These are phyloP conservation scores for Penicillium bialowiezense DNA, from an alignment of 495 filamentous ascomycete species.

Conservation along the genomic window DNA sequence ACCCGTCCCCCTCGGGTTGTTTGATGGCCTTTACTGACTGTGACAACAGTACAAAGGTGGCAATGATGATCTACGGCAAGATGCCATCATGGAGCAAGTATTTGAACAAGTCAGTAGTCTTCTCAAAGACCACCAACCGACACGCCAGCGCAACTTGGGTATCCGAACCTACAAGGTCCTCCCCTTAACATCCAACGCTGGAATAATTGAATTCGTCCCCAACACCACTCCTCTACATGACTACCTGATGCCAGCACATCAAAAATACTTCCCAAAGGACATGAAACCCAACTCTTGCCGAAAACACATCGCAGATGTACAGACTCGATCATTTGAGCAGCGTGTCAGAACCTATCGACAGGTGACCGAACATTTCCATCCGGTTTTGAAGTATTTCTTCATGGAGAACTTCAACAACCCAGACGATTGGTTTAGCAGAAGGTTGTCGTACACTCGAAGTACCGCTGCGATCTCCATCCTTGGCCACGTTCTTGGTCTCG, in stretches of 20 bases:
- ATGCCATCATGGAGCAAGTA: constrained; percentile 99
- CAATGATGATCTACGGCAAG: constrained; percentile 94
- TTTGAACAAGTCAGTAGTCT: constrained; percentile 93
- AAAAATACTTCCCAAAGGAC: constrained; percentile 81
- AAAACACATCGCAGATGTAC: constrained; percentile 70
- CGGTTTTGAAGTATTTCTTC: constrained; percentile 96
- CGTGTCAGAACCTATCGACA: constrained; percentile 70
- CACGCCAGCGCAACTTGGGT: constrained; percentile 80
- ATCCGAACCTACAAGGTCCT: constrained; percentile 96
- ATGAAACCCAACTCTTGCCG: constrained; percentile 70
- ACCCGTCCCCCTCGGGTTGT: too few relatives aligned
- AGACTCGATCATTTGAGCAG: constrained; percentile 62
- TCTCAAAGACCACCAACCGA: constrained; percentile 77
- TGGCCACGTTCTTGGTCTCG: constrained; percentile 89
- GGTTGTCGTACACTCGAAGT: constrained; percentile 85
- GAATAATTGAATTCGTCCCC: constrained; percentile 95
- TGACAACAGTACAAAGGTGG: constrained; percentile 75
- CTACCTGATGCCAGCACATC: constrained; percentile 86
- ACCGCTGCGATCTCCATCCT: constrained; percentile 95
- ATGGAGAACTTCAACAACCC: constrained; percentile 92
- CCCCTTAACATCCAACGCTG: constrained; percentile 75
- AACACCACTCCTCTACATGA: constrained; percentile 89
- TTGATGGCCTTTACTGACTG: too few relatives aligned
- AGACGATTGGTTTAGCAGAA: constrained; percentile 88
- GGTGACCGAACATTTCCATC: constrained; percentile 77